Evolutionary conservation across 2,329 filamentous ascomycete species (phyloP), one percentile per base, ranked within the genome.

Genomic region (Nigrograna mackinnonii): DNA sequence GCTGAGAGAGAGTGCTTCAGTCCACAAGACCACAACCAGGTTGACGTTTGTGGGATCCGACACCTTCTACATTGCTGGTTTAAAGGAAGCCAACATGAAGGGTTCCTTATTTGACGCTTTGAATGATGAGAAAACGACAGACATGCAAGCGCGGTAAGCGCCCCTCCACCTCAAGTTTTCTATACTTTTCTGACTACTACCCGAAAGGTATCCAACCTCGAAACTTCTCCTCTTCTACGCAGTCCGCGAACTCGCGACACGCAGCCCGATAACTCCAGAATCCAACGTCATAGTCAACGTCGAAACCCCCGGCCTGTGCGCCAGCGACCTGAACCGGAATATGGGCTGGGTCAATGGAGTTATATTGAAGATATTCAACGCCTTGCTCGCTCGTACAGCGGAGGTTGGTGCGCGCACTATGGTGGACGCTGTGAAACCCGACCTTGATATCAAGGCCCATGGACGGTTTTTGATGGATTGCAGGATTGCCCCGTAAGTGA

Each of bases 21-120:
- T 39, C 7, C 53, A 43, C 17, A 43, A 43, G 3, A 38, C 33
- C 6, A 40, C 39, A 2, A 54, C 52, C 5, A 43, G 57, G n/a
- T 35, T 69, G 20, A 47, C 46, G 4, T 52, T 67, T 35, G 60
- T 67, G 1, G 54, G 57, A 3, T 56, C 49, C n/a, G 62, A 65
- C 16, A 19, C 57, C n/a, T 54, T 61, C 14, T 54, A 53, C 31
- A 34, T 51, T 5, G 62, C 62, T 4, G 41, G 53, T 18, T 48
- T 56, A 6, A 45, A 39, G 7, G 58, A 66, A 24, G 40, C 46
- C 43, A 28, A 47, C 37, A 9, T 17, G 17, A 7, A 24, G 12
- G 28, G 57, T 28, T 24, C 42, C 7, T 37, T 67, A 11, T 52
- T 67, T 2, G 53, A 46, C 5, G 50, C 52, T 9, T 37, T 66